Evolutionary conservation across 1,284 basidiomycete genomes (phyloP).

Genomic region (Marasmius sp.): DNA sequence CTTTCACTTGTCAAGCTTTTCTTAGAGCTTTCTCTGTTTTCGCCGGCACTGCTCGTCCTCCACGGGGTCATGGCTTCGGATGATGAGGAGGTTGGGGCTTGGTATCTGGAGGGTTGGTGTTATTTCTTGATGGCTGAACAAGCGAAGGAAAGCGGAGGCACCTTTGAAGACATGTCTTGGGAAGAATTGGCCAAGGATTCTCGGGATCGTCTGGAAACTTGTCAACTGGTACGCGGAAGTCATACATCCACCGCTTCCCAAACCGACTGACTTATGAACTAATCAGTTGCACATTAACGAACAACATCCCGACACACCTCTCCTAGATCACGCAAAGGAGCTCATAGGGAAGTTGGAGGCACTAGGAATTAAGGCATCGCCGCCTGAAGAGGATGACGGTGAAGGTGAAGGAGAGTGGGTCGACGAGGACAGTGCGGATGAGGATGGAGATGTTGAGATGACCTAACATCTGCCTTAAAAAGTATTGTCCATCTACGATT

Average conservation of each 20-base stretch:
- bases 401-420: constrained; percentile 53
- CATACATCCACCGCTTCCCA: background rate
- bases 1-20: constrained; percentile 81
- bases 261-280: constrained; percentile 9
- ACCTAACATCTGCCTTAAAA: constrained; percentile 21
- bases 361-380: constrained; percentile 67
- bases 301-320: constrained; percentile 75
- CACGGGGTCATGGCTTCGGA: constrained; percentile 81
- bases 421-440: constrained; percentile 49
- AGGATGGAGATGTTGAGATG: constrained; percentile 68
- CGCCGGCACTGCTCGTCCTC: constrained; percentile 74
- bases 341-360: constrained; percentile 70
- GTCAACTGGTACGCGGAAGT: constrained; percentile 61
- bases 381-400: constrained; percentile 53
- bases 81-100: constrained; percentile 88
- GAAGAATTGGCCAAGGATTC: constrained; percentile 82
- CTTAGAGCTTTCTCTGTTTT: constrained; percentile 75
- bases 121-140: constrained; percentile 81
- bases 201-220: constrained; percentile 81
- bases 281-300: constrained; percentile 70
- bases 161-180: constrained; percentile 63
- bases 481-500: background rate
- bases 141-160: constrained; percentile 56
- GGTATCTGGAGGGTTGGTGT: constrained; percentile 95
- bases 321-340: constrained; percentile 78